A percentile compares a stretch with the other conserved stretches of the same genome.
Evolutionary conservation across 1,284 basidiomycete species (phyloP).

Genomic region (Rhodotorula sp.): DNA sequence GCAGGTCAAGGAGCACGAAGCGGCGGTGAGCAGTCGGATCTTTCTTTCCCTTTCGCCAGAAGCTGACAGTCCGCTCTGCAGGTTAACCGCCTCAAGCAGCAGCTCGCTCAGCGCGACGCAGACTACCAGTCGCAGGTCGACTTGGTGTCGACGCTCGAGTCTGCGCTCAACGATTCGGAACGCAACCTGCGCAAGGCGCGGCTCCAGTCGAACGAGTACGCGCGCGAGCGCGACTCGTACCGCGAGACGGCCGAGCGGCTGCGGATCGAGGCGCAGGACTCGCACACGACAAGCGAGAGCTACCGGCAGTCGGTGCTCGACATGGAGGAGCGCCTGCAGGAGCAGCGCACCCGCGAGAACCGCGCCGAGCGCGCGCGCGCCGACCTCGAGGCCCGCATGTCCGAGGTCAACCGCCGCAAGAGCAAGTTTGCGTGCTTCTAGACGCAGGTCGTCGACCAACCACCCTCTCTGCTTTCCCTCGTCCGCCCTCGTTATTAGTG

Average conservation of each 20-base stretch:
- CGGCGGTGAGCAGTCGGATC: constrained; percentile 53
- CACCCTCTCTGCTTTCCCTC: neutral
- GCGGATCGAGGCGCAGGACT: constrained; percentile 61
- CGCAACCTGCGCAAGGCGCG: constrained; percentile 87
- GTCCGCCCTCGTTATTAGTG: constrained; percentile 16
- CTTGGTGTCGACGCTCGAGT: constrained; percentile 76
- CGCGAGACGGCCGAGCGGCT: constrained; percentile 65
- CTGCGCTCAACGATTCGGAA: constrained; percentile 80
- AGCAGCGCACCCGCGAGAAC: constrained; percentile 78
- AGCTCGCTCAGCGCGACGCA: constrained; percentile 78
- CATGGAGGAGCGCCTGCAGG: constrained; percentile 72
- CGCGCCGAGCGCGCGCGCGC: constrained; percentile 62
- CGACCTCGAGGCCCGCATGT: constrained; percentile 80
- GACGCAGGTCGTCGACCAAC: neutral
- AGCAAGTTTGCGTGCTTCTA: constrained; percentile 36
- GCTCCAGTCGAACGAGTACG: constrained; percentile 82
- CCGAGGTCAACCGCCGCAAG: constrained; percentile 64
- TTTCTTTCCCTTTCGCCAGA: neutral
- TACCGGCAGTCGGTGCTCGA: constrained; percentile 67
- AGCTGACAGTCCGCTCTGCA: neutral
- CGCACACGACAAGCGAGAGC: constrained; percentile 71
- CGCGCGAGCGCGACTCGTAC: constrained; percentile 75
- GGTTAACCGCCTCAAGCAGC: constrained; percentile 90
- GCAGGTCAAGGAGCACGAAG: constrained; percentile 72
- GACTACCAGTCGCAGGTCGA: constrained; percentile 78